phyloP scores from a whole-genome alignment of 768 basidiomycete genomes.

The Calocybe gangraenosa region DNA sequence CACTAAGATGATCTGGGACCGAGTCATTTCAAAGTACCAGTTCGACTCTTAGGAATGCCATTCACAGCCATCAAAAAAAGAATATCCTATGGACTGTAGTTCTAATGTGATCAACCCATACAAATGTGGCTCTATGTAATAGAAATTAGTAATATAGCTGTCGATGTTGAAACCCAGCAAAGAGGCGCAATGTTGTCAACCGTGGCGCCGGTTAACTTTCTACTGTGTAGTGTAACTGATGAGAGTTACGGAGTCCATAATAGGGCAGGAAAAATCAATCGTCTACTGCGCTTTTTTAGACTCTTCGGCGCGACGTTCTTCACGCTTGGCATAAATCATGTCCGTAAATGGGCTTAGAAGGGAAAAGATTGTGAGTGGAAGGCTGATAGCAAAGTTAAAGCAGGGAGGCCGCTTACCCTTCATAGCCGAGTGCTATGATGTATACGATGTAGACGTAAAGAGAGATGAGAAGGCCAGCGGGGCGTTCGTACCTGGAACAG shows the following conservation, averaged over 20 bases:
- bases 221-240: too few relatives aligned
- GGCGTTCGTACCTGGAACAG: conserved; percentile 69
- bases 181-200: conserved; percentile 3
- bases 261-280: neutral
- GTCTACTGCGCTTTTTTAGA: conserved; percentile 19
- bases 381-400: too few relatives aligned
- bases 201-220: conserved; percentile 1
- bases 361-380: too few relatives aligned
- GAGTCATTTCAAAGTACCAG: conserved; percentile 43
- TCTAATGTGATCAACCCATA: too few relatives aligned
- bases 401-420: conserved; percentile 61
- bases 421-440: conserved; percentile 76
- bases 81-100: too few relatives aligned
- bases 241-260: conserved; percentile 15
- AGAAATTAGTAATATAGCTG: conserved; percentile 4
- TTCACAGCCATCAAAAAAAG: too few relatives aligned
- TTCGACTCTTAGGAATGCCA: conserved; percentile 20
- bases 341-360: conserved; percentile 68
- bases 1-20: conserved; percentile 73
- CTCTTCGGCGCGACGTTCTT: conserved; percentile 22
- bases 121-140: too few relatives aligned
- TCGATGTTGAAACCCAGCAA: conserved; percentile 23
- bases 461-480: conserved; percentile 78
- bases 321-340: conserved; percentile 72
- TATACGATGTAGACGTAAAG: conserved; percentile 83